Evolutionary conservation across 2,329 filamentous ascomycete genomes (phyloP), one percentile per base, ranked within the genome.

Genomic region (Diaporthe aspalathi): DNA sequence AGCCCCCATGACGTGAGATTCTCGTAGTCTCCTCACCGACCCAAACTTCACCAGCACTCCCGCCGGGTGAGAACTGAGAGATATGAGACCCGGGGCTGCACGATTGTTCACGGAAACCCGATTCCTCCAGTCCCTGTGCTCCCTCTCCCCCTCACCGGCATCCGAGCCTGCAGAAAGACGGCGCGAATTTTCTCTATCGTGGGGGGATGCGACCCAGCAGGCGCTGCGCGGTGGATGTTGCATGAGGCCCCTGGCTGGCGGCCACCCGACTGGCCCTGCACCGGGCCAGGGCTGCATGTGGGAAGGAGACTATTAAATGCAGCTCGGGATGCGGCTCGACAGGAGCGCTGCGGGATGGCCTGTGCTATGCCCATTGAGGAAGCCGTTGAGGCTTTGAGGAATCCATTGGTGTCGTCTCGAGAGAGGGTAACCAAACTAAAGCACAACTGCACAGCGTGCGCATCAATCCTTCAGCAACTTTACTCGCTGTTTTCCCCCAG

Each of bases 261-360:
- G 16, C 17, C 40, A 68, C 53, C 66, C 66, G 66, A 68, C 29
- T 68, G 66, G 66, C 16, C 17, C 29, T 57, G 29, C n/a, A 29
- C 20, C 17, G 29, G 29, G 43, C n/a, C 32, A 52, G 32, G 45
- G 40, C 40, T 29, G 53, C 66, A 68, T 20, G 50, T 65, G 29
- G 38, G 29, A 57, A 49, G 29, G 32, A 16, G 67, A 68, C 67
- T 68, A 68, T 68, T 60, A 4, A 53, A 50, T 68, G 67, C 67
- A 60, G 32, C 29, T 65, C 60, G 60, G 60, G 12, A 65, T 35
- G 45, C 60, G 60, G 43, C 29, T 65, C 60, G 60, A 65, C 29
- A 52, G n/a, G 29, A 52, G 20, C 11, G 53, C 38, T 43, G 43
- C 43, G 32, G 16, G 22, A 22, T 24, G 35, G 35, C 53, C n/a